Conservation (phyloP, 83 land plant species). For the Picea abies region DNA sequence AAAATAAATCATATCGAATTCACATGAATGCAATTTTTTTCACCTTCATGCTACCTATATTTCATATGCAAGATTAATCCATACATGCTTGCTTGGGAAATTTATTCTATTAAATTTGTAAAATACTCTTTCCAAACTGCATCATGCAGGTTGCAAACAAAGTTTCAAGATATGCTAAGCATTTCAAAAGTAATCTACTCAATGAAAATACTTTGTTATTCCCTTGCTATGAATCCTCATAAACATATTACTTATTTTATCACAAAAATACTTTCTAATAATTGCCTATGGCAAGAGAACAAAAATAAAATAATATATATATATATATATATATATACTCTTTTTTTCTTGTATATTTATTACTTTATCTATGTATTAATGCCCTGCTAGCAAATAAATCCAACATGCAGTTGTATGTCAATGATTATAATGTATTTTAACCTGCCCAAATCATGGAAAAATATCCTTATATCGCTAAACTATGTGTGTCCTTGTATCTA, state of each 20-base stretch:
- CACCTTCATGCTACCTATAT: background rate
- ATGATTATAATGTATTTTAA: background rate
- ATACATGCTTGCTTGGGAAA: background rate
- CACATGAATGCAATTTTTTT: background rate
- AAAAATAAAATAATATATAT: too few relatives aligned
- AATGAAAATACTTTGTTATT: background rate
- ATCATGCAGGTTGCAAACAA: background rate
- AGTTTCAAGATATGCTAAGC: background rate
- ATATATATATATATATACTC: too few relatives aligned
- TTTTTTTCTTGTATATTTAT: too few relatives aligned
- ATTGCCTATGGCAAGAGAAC: background rate
- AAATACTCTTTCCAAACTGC: background rate
- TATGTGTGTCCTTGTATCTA: slow-evolving; percentile 61
- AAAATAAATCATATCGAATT: background rate
- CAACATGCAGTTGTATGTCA: too few relatives aligned
- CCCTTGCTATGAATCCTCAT: background rate
- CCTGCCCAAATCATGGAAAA: slow-evolving; percentile 25
- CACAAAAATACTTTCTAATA: background rate
- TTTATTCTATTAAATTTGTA: background rate
- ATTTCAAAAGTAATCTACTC: too few relatives aligned
- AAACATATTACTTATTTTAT: background rate
- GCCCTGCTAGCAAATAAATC: too few relatives aligned
- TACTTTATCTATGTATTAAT: too few relatives aligned
- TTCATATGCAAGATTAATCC: background rate
- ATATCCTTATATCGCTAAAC: slow-evolving; percentile 33